Evolutionary conservation across 2,329 filamentous ascomycete genomes (phyloP).

Genomic region (Amylocarpus encephaloides): DNA sequence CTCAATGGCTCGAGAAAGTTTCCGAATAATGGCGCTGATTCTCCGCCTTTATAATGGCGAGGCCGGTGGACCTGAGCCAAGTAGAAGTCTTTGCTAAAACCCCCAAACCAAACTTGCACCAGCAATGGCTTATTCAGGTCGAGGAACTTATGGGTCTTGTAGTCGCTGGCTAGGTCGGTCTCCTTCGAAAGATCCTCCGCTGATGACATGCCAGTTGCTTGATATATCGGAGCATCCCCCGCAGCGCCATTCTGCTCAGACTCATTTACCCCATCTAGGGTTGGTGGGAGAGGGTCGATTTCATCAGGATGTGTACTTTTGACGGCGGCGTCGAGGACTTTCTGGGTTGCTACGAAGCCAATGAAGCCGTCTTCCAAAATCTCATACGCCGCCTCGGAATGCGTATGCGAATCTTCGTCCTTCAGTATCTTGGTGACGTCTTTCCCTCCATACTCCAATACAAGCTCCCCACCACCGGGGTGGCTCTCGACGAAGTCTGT

Average conservation of each 20-base stretch:
- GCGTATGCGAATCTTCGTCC: constrained; percentile 74
- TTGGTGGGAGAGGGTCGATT: constrained; percentile 47
- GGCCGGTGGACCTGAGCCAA: constrained; percentile 93
- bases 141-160: constrained; percentile 87
- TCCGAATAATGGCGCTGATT: constrained; percentile 88
- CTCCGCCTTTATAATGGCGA: constrained; percentile 89
- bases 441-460: constrained; percentile 84
- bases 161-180: constrained; percentile 71
- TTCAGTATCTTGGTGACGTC: constrained; percentile 78
- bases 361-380: constrained; percentile 82
- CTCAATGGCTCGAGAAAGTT: constrained; percentile 98
- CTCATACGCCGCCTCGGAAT: constrained; percentile 93
- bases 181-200: constrained; percentile 83
- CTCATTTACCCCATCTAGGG: constrained; percentile 41
- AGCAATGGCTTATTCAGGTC: constrained; percentile 81
- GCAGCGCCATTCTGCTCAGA: constrained; percentile 34
- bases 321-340: constrained; percentile 32
- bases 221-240: constrained; percentile 40
- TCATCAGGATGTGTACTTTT: constrained; percentile 33
- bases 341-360: constrained; percentile 65
- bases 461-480: constrained; percentile 81
- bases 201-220: constrained; percentile 75
- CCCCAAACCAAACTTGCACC: constrained; percentile 79
- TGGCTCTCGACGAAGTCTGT: constrained; percentile 87
- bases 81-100: constrained; percentile 94